These are phyloP conservation scores for Metschnikowia aberdeeniae DNA, from an alignment of 805 yeast species.

Conservation along the genomic window DNA sequence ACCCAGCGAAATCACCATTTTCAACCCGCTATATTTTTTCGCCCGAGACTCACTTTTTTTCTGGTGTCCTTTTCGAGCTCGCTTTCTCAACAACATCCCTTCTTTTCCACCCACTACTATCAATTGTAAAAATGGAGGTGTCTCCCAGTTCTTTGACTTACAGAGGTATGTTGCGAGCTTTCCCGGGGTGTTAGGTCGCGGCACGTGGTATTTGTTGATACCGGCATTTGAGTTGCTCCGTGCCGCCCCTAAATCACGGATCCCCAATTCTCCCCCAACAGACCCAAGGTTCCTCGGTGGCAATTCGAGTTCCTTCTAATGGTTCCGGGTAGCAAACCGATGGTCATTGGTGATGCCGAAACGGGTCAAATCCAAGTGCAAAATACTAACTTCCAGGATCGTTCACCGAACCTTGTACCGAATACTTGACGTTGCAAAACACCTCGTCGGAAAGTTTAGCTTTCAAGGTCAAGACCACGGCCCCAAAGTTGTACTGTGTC, in stretches of 20 bases:
- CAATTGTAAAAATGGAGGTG: slow-evolving; percentile 52
- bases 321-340: no score
- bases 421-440: slow-evolving; percentile 52
- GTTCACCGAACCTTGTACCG: slow-evolving; percentile 67
- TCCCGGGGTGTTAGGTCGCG: background rate
- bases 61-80: slow-evolving; percentile 4
- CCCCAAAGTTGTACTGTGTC: slow-evolving; percentile 92
- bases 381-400: slow-evolving; percentile 51
- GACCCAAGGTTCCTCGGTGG: no score
- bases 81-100: slow-evolving; percentile 2
- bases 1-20: slow-evolving; percentile 1
- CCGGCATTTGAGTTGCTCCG: no score
- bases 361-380: no score
- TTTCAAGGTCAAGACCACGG: slow-evolving; percentile 96
- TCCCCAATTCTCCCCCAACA: no score
- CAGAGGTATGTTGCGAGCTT: slow-evolving; percentile 54
- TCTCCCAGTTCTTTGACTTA: slow-evolving; percentile 71
- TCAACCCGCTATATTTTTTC: slow-evolving; percentile 1
- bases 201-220: background rate
- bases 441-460: slow-evolving; percentile 60
- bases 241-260: no score
- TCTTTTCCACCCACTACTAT: slow-evolving; percentile 1
- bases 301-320: no score
- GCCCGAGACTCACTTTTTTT: slow-evolving; percentile 3
- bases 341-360: no score